Base-by-base conservation (phyloP, 2,329 filamentous ascomycete species). In the Penicillium verrucosum region DNA sequence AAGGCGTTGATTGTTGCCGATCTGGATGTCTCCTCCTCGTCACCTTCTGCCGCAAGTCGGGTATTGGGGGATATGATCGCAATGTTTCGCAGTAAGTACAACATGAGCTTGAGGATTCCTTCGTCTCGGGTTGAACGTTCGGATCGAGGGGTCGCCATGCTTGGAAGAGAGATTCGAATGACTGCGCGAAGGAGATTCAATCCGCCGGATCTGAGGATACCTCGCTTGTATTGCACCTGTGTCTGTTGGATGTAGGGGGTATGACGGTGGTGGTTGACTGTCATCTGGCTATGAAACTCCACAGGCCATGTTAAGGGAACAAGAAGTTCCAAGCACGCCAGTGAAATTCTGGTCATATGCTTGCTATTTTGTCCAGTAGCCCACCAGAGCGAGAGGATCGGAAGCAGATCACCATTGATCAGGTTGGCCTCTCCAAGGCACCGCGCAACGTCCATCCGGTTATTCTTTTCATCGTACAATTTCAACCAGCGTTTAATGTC, bases 401-500 rank as follows among this genome's bases (percentile, higher is more conserved):
- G 91, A 55, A 97, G 80, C 54, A 99, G 77, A 74, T 99, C 94
- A 49, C 90, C 90, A 69, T 88, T 88, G 55, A 97, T 85, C n/a
- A 99, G 76, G 69, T 97, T 97, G 43, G 92, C 89, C 74, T 97
- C 92, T 69, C 91, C 88, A 64, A 97, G 81, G 73, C 92, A 97
- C 76, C 94, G 84, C 59, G 93, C 92, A 58, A 99, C 94, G 71
- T 99, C 94, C 81, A 96, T 89, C 64, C 93, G 88, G 71, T 96
- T 95, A 62, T 88, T 86, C 73, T 95, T 95, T 71, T 96, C 90
- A 73, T 97, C 92, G 80, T 94, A 94, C 61, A 96, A 85, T 65
- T 91, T 92, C 64, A 99, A 83, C 94, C 94, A 99, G 84, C 89
- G 88, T 71, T 94, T 93, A 53, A 99, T 82, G 76, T 99, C 94